Evolutionary conservation across 1,284 basidiomycete genomes (phyloP).

Genomic region (Flammula alnicola): DNA sequence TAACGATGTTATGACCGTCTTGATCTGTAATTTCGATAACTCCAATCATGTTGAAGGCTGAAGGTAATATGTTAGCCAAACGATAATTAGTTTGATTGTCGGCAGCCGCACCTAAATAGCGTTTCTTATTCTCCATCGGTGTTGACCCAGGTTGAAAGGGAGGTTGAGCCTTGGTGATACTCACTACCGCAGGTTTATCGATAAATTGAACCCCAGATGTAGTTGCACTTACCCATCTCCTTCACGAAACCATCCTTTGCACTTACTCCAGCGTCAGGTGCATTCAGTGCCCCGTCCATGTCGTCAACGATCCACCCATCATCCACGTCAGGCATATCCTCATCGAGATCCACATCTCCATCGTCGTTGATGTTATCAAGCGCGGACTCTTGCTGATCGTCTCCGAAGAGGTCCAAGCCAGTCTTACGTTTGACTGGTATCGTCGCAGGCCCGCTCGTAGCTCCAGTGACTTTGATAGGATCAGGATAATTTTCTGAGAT

Average conservation of each 20-base stretch:
- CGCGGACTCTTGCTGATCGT: conserved; percentile 30
- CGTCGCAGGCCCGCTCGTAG: conserved; percentile 41
- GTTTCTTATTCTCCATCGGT: conserved; percentile 82
- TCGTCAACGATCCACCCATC: conserved; percentile 85
- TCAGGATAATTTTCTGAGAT: conserved; percentile 72
- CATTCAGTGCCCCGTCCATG: conserved; percentile 55
- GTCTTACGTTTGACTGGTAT: conserved; percentile 43
- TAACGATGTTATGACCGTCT: conserved; percentile 91
- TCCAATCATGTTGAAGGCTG: conserved; percentile 93
- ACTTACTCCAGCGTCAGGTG: conserved; percentile 42
- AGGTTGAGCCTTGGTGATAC: conserved; percentile 88
- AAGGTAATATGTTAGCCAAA: neutral
- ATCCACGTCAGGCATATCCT: conserved; percentile 17
- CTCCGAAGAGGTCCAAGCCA: conserved; percentile 49
- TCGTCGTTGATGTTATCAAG: conserved; percentile 39
- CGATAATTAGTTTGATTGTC: neutral
- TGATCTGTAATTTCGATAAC: conserved; percentile 92
- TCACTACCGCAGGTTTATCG: conserved; percentile 56
- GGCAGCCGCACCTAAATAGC: conserved; percentile 77
- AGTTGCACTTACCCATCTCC: conserved; percentile 70
- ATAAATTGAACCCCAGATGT: neutral
- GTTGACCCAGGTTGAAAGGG: conserved; percentile 95
- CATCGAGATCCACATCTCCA: conserved; percentile 37
- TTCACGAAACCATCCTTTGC: conserved; percentile 54
- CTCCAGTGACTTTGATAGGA: conserved; percentile 59